Evolutionary conservation across 2,329 filamentous ascomycete genomes (phyloP).

Genomic region (Pleurostoma richardsiae): DNA sequence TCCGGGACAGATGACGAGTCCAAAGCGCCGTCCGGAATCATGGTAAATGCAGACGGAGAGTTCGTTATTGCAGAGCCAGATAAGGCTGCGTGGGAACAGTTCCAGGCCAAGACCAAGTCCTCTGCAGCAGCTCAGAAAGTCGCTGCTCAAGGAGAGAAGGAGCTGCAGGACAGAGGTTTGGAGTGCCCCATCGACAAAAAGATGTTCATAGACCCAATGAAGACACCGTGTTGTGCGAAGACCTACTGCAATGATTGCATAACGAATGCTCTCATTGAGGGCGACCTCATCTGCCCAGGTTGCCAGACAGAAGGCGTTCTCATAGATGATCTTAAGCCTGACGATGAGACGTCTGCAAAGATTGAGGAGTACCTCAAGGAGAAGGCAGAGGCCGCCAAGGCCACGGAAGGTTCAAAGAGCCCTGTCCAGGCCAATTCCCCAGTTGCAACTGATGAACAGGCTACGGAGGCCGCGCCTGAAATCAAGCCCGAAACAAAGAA

Average conservation of each 20-base stretch:
- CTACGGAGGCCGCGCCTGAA: slow-evolving; percentile 31
- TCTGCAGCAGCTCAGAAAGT: slow-evolving; percentile 78
- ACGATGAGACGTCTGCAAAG: slow-evolving; percentile 73
- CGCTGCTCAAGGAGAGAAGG: slow-evolving; percentile 73
- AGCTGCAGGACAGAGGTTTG: slow-evolving; percentile 80
- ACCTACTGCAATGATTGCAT: slow-evolving; percentile 99
- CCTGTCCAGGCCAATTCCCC: slow-evolving; percentile 29
- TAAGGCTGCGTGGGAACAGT: slow-evolving; percentile 93
- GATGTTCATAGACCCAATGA: slow-evolving; percentile 97
- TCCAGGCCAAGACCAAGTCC: slow-evolving; percentile 88
- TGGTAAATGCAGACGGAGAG: slow-evolving; percentile 96
- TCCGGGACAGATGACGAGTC: slow-evolving; percentile 72
- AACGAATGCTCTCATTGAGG: slow-evolving; percentile 96
- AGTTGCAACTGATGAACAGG: slow-evolving; percentile 15
- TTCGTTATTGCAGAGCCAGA: slow-evolving; percentile 96
- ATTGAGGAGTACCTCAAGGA: slow-evolving; percentile 69
- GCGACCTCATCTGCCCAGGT: slow-evolving; percentile 91
- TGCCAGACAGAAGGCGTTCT: slow-evolving; percentile 88
- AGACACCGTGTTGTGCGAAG: slow-evolving; percentile 96
- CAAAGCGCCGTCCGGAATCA: slow-evolving; percentile 82
- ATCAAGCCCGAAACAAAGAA: slow-evolving; percentile 20
- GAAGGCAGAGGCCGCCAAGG: slow-evolving; percentile 43
- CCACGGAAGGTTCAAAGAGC: slow-evolving; percentile 43
- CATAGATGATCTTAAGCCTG: slow-evolving; percentile 82
- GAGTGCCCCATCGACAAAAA: slow-evolving; percentile 96